These are phyloP conservation scores for Solanum infundibuliforme DNA, from an alignment of 257 asterid genomes.

Conservation along the genomic window DNA sequence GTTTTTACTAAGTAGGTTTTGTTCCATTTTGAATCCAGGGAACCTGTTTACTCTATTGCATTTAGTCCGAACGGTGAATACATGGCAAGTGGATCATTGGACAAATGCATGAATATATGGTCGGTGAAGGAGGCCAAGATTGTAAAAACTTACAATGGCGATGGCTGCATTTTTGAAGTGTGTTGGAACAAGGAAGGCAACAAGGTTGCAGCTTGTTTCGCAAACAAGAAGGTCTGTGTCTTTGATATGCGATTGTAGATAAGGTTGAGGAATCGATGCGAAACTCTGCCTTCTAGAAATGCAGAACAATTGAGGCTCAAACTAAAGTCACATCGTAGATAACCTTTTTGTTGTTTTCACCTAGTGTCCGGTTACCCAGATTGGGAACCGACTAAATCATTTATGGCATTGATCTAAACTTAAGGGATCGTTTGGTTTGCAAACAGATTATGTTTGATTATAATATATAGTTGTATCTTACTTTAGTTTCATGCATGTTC, in stretches of 20 bases:
- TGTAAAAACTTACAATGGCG: slow-evolving; percentile 69
- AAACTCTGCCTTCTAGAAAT: background rate
- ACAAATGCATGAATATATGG: slow-evolving; percentile 83
- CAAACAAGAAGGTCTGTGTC: slow-evolving; percentile 83
- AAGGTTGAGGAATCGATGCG: background rate
- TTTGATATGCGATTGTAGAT: slow-evolving; percentile 68
- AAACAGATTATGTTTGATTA: background rate
- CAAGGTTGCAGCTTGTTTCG: slow-evolving; percentile 78
- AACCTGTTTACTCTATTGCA: slow-evolving; percentile 80
- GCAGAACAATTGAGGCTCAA: background rate
- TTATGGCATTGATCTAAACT: background rate
- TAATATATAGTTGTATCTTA: background rate
- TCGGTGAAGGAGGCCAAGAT: slow-evolving; percentile 89
- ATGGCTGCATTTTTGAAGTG: slow-evolving; percentile 84
- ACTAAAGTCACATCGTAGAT: background rate
- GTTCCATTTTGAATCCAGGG: slow-evolving; percentile 38
- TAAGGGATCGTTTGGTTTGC: background rate
- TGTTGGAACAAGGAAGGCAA: slow-evolving; percentile 97
- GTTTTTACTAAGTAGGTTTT: background rate
- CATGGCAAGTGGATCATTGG: slow-evolving; percentile 88
- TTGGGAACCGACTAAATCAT: background rate
- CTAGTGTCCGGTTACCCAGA: background rate
- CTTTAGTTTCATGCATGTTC: background rate
- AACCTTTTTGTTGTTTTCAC: background rate
- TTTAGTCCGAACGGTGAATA: slow-evolving; percentile 92